Evolutionary conservation across 2,329 filamentous ascomycete species (phyloP), one percentile per base, ranked within the genome.

Genomic region (Penicillium brevicompactum): DNA sequence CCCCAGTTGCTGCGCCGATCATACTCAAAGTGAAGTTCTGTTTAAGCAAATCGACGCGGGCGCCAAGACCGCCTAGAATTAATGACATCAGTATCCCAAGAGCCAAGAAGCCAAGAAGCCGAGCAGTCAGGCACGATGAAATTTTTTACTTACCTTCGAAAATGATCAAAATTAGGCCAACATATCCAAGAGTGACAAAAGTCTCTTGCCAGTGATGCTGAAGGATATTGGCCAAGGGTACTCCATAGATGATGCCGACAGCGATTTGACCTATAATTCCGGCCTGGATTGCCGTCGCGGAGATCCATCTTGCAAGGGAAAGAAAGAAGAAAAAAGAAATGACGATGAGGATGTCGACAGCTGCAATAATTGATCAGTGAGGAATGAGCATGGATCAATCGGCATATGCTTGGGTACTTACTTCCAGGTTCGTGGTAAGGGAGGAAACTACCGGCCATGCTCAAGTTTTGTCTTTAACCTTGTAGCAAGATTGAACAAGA

Each of bases 111-210:
- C 30, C 30, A 47, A 27, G 42, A 48, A 44, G 46, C 18, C 18
- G 2, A 18, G 18, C 1, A 18, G 18, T 2, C 18, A 18, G 2
- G 18, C 18, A 18, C 1, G 18, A 18, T 18, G 18, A 18, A 18
- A 18, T 1, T 18, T 18, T 18, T 18, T 2, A 13, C 4, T 24
- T 37, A 70, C 70, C 69, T 59, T 81, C 77, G 53, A 81, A 81
- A 38, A 81, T 80, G 53, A 82, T 80, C 37, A 82, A 62, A 44
- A 82, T 76, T 42, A 81, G 63, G 1, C 79, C 79, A 16, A 81
- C 66, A 60, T 81, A 81, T 21, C 79, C 79, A 21, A 81, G 58
- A 2, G 71, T 71, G 4, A 81, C 65, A 52, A 81, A 80, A 0
- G 77, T 78, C 44, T 77, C 65, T 57, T 80, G 77, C 78, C 77